Evolutionary conservation across 1,139 yeast genomes (phyloP).

Genomic region (Blastobotrys proliferans): DNA sequence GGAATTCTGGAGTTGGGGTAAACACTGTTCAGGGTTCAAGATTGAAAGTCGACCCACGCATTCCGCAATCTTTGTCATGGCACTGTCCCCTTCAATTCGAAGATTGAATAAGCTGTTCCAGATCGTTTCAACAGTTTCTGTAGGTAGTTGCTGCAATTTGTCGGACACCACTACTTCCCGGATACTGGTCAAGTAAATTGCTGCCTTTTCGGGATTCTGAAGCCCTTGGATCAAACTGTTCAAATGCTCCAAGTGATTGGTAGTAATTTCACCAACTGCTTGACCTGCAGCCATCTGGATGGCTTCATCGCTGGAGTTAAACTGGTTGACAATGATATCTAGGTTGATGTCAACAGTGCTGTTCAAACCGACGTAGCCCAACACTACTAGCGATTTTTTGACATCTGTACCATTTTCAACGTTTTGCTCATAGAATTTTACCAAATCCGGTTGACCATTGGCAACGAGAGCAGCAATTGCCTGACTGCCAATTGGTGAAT

Average conservation of each 20-base stretch:
- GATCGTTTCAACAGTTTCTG: slow-evolving; percentile 18
- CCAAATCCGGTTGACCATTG: slow-evolving; percentile 1
- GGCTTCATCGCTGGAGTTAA: slow-evolving; percentile 36
- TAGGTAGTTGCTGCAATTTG: slow-evolving; percentile 9
- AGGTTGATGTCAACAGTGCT: slow-evolving; percentile 31
- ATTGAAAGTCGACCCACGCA: slow-evolving; percentile 36
- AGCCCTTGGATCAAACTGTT: slow-evolving; percentile 35
- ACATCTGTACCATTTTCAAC: slow-evolving; percentile 5
- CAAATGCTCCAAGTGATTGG: slow-evolving; percentile 40
- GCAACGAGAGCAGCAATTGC: slow-evolving; percentile 3
- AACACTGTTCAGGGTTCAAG: slow-evolving; percentile 27
- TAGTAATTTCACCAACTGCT: slow-evolving; percentile 50
- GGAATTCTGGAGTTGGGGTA: slow-evolving; percentile 28
- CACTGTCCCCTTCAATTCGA: slow-evolving; percentile 28
- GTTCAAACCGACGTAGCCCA: slow-evolving; percentile 45
- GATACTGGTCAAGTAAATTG: slow-evolving; percentile 39
- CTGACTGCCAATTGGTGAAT: neutral
- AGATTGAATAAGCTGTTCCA: slow-evolving; percentile 29
- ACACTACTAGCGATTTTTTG: slow-evolving; percentile 21
- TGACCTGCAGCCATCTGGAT: slow-evolving; percentile 48
- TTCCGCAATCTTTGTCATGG: slow-evolving; percentile 36
- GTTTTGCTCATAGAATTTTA: neutral
- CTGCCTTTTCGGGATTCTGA: slow-evolving; percentile 26
- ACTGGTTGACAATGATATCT: slow-evolving; percentile 35
- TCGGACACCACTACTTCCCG: slow-evolving; percentile 36